Evolutionary conservation across 2,329 filamentous ascomycete genomes (phyloP).

Genomic region (Chrysosphaeria jannelii): DNA sequence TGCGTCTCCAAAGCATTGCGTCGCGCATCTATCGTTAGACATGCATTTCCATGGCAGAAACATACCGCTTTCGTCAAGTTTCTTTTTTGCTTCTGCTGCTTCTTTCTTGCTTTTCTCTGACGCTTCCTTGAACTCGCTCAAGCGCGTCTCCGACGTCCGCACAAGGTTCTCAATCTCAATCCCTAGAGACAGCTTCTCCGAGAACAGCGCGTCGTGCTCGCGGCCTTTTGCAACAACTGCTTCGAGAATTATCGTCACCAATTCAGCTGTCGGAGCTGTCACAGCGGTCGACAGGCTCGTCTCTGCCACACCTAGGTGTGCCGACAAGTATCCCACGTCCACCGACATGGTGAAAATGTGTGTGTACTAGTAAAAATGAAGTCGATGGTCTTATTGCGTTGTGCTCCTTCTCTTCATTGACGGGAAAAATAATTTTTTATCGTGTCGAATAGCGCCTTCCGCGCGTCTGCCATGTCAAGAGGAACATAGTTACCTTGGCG

Average conservation of each 20-base stretch:
- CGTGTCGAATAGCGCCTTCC: too few relatives aligned
- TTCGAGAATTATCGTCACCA: slow-evolving; percentile 44
- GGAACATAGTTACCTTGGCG: too few relatives aligned
- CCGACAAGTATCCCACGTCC: slow-evolving; percentile 43
- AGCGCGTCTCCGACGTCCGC: slow-evolving; percentile 53
- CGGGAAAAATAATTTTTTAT: too few relatives aligned
- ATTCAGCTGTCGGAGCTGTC: slow-evolving; percentile 42
- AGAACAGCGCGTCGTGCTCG: slow-evolving; percentile 52
- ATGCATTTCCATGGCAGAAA: not conserved
- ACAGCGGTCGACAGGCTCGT: slow-evolving; percentile 27
- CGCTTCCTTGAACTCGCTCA: slow-evolving; percentile 50
- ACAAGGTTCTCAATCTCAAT: slow-evolving; percentile 85
- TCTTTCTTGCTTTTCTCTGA: slow-evolving; percentile 65
- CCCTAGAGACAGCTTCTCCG: slow-evolving; percentile 66
- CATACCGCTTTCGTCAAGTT: slow-evolving; percentile 55
- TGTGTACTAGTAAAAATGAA: too few relatives aligned
- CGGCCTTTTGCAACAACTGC: slow-evolving; percentile 52
- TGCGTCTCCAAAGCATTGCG: slow-evolving; percentile 54
- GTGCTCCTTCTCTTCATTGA: too few relatives aligned
- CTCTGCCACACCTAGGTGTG: slow-evolving; percentile 39
- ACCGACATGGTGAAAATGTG: slow-evolving; percentile 27
- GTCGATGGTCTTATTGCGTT: too few relatives aligned
- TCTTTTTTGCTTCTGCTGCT: slow-evolving; percentile 49
- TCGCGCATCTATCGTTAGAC: slow-evolving; percentile 31
- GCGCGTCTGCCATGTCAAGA: too few relatives aligned